Evolutionary conservation across 805 yeast species (phyloP).

Genomic region (Pichia paraexigua): DNA sequence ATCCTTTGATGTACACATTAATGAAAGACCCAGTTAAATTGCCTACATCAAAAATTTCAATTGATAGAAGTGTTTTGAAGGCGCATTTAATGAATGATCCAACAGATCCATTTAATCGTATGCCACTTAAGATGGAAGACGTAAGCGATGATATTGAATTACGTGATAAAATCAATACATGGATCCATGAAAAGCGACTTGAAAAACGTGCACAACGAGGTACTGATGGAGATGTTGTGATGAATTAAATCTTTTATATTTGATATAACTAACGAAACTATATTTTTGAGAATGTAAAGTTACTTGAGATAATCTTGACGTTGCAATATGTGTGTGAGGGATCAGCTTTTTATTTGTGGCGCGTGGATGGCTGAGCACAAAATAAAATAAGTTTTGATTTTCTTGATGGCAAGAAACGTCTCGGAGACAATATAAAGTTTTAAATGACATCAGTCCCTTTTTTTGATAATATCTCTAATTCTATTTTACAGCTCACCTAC

Average conservation of each 20-base stretch:
- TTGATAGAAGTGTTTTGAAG: constrained; percentile 87
- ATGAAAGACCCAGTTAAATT: constrained; percentile 96
- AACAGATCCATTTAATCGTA: constrained; percentile 94
- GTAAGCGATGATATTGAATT: constrained; percentile 72
- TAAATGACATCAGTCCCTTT: neutral
- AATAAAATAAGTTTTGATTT: neutral
- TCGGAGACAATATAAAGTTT: neutral
- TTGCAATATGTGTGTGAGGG: neutral
- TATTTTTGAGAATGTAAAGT: too few species aligned
- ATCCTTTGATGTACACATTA: constrained; percentile 91
- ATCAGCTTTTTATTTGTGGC: neutral
- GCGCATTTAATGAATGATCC: constrained; percentile 91
- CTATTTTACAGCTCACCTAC: neutral
- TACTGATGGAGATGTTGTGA: constrained; percentile 20
- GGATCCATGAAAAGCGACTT: constrained; percentile 36
- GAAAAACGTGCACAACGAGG: constrained; percentile 7
- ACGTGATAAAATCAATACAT: constrained; percentile 51
- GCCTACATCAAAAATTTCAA: constrained; percentile 77
- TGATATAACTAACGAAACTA: too few species aligned
- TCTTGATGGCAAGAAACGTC: neutral
- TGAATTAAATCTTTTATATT: constrained; percentile 12
- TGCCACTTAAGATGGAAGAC: constrained; percentile 84
- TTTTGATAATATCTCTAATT: neutral
- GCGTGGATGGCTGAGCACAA: neutral
- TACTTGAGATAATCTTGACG: too few species aligned